A percentile compares a stretch with the other conserved stretches of the same genome.
Conservation (phyloP, 176 grass and related monocot species). For the Carex kokanica region DNA sequence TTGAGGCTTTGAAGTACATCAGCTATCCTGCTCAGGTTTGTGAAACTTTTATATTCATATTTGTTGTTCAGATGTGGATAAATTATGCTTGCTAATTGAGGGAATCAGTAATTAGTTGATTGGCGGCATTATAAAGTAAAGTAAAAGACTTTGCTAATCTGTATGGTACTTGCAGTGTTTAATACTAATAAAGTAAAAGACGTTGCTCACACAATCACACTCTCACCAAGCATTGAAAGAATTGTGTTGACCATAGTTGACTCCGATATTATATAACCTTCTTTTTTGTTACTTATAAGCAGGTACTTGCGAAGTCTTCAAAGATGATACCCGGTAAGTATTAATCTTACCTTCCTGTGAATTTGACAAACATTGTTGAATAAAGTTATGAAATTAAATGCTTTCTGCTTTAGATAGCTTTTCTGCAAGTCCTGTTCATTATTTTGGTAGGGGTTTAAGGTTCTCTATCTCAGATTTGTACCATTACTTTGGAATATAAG, state of each 20-base stretch:
- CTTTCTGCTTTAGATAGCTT: not conserved
- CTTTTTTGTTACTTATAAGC: constrained; percentile 25
- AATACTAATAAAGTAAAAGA: not conserved
- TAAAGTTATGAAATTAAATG: not conserved
- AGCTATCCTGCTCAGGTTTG: constrained; percentile 93
- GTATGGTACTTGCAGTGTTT: not conserved
- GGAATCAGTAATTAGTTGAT: not conserved
- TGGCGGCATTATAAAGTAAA: not conserved
- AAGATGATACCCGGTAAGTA: constrained; percentile 99
- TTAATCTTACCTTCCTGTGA: not conserved
- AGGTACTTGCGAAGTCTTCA: constrained; percentile 96
- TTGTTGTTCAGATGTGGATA: not conserved
- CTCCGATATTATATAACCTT: not conserved
- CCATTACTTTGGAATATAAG: not conserved
- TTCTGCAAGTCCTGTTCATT: not conserved
- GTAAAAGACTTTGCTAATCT: not conserved
- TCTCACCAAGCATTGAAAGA: not conserved
- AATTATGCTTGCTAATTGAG: not conserved
- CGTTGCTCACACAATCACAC: not conserved
- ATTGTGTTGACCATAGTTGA: constrained; percentile 9
- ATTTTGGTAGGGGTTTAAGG: not conserved
- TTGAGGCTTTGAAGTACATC: constrained; percentile 96
- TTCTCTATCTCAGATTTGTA: not conserved
- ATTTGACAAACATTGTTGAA: not conserved
- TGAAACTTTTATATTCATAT: not conserved